Evolutionary conservation across 352 stramenopile genomes (phyloP).

Genomic region (Pythium angustatum): DNA sequence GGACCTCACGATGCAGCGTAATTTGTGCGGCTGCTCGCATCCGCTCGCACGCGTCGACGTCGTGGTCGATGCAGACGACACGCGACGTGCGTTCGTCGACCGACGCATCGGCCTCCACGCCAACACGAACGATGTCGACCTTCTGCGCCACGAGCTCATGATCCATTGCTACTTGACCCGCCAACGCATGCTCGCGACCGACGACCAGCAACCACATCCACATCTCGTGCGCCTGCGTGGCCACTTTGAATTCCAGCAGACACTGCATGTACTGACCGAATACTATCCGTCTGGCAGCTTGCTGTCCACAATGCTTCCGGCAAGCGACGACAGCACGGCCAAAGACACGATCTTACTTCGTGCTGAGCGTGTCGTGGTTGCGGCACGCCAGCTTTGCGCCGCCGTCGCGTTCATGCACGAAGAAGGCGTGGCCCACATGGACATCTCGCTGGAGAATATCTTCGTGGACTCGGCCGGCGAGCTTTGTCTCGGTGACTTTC

Average conservation of each 20-base stretch:
- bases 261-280: slow-evolving; percentile 26
- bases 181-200: slow-evolving; percentile 8
- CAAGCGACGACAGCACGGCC: neutral
- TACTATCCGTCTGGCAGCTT: slow-evolving; percentile 22
- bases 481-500: slow-evolving; percentile 26
- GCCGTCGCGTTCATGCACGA: slow-evolving; percentile 30
- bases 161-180: slow-evolving; percentile 27
- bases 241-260: slow-evolving; percentile 23
- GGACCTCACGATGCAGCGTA: slow-evolving; percentile 29
- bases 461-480: slow-evolving; percentile 19
- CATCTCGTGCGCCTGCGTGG: slow-evolving; percentile 20
- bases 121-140: neutral
- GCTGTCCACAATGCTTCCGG: neutral
- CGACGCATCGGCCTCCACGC: slow-evolving; percentile 18
- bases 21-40: slow-evolving; percentile 25
- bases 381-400: slow-evolving; percentile 16
- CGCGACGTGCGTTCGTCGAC: slow-evolving; percentile 10
- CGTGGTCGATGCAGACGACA: slow-evolving; percentile 3
- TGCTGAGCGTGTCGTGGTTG: neutral
- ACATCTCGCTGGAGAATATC: slow-evolving; percentile 32
- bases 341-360: too few relatives aligned
- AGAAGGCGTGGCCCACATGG: slow-evolving; percentile 26
- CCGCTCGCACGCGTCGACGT: slow-evolving; percentile 23
- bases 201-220: slow-evolving; percentile 14
- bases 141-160: slow-evolving; percentile 7